phyloP scores from a whole-genome alignment of 1,284 basidiomycete species.

The Salmacisia buchloeana region DNA sequence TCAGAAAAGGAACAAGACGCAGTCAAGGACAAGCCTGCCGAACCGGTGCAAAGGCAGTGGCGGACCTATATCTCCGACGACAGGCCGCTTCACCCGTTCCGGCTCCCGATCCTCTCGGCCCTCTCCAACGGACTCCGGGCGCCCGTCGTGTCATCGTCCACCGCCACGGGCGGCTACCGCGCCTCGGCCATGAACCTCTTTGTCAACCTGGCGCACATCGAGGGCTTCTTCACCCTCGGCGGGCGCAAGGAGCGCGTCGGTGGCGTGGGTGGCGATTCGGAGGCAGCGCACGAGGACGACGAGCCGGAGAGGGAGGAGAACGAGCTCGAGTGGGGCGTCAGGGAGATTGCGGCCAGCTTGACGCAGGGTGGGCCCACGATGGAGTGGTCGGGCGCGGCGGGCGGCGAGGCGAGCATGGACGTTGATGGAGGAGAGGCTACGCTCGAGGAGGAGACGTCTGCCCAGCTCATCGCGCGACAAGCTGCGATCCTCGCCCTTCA shows the following conservation, averaged over 20 bases:
- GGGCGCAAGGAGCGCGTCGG: neutral
- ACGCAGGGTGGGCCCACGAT: neutral
- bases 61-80: conserved; percentile 27
- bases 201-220: conserved; percentile 17
- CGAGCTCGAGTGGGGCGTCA: conserved; percentile 6
- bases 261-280: neutral
- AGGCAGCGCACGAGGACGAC: neutral
- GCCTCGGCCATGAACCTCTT: conserved; percentile 35
- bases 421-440: neutral
- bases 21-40: conserved; percentile 12
- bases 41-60: no score
- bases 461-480: neutral
- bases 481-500: conserved; percentile 1
- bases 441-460: neutral
- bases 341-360: neutral
- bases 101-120: conserved; percentile 29
- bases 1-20: conserved; percentile 3
- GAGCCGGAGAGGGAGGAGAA: conserved; percentile 12
- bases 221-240: conserved; percentile 4
- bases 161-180: conserved; percentile 11
- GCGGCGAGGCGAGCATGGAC: neutral
- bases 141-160: conserved; percentile 16
- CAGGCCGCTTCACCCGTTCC: conserved; percentile 34
- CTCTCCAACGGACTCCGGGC: conserved; percentile 32
- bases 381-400: neutral